Evolutionary conservation across 345 rosid species (phyloP).

Genomic region (Pugionium dolabratum): DNA sequence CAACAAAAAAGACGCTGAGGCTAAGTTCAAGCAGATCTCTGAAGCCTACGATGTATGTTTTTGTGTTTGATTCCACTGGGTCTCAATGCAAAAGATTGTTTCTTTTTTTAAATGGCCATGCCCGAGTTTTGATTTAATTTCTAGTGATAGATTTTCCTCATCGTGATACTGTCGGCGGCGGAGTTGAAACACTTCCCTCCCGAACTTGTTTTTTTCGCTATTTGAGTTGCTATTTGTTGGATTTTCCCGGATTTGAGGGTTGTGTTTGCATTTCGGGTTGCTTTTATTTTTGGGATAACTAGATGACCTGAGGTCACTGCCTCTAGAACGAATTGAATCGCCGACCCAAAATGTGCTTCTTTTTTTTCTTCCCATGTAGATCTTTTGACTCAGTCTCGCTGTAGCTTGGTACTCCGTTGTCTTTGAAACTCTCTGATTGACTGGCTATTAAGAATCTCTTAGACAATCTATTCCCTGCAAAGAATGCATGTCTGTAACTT

Average conservation of each 20-base stretch:
- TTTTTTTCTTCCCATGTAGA: background rate
- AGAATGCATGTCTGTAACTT: background rate
- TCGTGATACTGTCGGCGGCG: constrained; percentile 18
- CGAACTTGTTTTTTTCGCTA: no score
- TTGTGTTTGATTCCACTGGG: background rate
- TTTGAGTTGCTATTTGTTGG: constrained; percentile 1
- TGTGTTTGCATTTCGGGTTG: constrained; percentile 20
- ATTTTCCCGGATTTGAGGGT: constrained; percentile 12
- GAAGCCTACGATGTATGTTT: constrained; percentile 63
- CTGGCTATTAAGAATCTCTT: background rate
- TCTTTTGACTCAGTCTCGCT: background rate
- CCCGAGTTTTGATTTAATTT: constrained; percentile 1
- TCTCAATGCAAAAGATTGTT: background rate
- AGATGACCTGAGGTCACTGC: constrained; percentile 5
- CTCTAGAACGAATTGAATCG: background rate
- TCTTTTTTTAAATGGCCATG: constrained; percentile 2
- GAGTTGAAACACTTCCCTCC: background rate
- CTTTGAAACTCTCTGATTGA: background rate
- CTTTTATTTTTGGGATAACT: constrained; percentile 1
- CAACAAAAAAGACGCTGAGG: constrained; percentile 67
- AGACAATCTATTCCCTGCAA: background rate
- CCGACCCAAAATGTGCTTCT: background rate
- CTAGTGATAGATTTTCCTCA: background rate
- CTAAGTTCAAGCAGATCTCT: constrained; percentile 71
- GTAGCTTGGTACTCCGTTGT: background rate